Evolutionary conservation across 2,329 filamentous ascomycete genomes (phyloP), one percentile per base, ranked within the genome.

Genomic region (Fusarium albidum): DNA sequence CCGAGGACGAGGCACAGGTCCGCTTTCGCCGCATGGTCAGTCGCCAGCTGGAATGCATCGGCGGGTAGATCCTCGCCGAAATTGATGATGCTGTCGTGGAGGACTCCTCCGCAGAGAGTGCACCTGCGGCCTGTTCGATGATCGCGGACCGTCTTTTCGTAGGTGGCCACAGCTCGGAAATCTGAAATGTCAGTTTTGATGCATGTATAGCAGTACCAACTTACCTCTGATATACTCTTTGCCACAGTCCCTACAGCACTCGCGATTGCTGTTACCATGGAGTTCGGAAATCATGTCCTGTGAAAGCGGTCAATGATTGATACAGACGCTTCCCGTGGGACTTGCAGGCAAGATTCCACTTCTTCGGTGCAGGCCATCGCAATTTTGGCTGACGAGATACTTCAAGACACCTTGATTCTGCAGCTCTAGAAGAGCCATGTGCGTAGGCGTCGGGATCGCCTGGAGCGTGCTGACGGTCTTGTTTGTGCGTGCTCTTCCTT

Each of bases 41-140:
- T 56, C 1, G 77, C 77, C 1, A 61, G 66, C 8, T 67, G 47
- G 0, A 80, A 57, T 0, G 69, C 55, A 1, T 70, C 56, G 1
- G 59, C 66, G 1, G 67, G 69, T 1, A 80, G 63, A 2, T 34
- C 34, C 44, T 79, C 78, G 39, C 71, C 74, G 49, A 80, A 79
- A 49, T 79, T 78, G 62, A 79, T 70, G 63, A 79, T 79, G 21
- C 63, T 79, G 49, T 79, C 77, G 8, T 72, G 68, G 0, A 80
- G 70, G 4, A 52, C 51, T 0, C 74, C 77, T 3, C 63, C 67
- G 40, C 78, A 80, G 1, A 62, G 39, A 0, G 68, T 66, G 53
- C 77, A 80, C 34, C 76, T 78, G 6, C 77, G 73, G 0, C 77
- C 76, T 1, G 77, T 81, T 29, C 77, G 75, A 50, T 80, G 78